These are phyloP conservation scores for Fonsecaea erecta DNA, from an alignment of 2,329 filamentous ascomycete genomes.

Conservation along the genomic window DNA sequence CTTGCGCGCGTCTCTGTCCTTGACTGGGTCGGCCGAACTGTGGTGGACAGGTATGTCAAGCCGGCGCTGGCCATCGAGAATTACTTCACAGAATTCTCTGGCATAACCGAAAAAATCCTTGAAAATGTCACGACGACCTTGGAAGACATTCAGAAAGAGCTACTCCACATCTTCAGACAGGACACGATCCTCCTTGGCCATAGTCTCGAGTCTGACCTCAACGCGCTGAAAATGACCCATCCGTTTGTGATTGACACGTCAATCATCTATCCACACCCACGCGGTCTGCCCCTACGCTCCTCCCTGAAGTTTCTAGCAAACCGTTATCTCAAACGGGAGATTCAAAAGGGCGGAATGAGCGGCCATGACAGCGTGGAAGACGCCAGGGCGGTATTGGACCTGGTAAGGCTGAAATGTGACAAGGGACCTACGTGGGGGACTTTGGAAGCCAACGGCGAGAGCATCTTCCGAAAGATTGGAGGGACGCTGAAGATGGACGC, in stretches of 20 bases:
- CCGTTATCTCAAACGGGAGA: slow-evolving; percentile 83
- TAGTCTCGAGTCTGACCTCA: slow-evolving; percentile 62
- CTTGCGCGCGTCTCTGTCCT: slow-evolving; percentile 88
- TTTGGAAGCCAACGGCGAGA: slow-evolving; percentile 77
- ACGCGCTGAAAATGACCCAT: slow-evolving; percentile 82
- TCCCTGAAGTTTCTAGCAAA: slow-evolving; percentile 87
- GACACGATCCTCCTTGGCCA: slow-evolving; percentile 54
- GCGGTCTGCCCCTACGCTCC: slow-evolving; percentile 86
- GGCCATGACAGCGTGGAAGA: slow-evolving; percentile 96
- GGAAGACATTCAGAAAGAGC: slow-evolving; percentile 76
- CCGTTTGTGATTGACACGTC: slow-evolving; percentile 93
- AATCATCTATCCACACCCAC: slow-evolving; percentile 85
- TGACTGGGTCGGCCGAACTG: slow-evolving; percentile 76
- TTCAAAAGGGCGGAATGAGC: slow-evolving; percentile 75
- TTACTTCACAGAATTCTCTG: slow-evolving; percentile 89
- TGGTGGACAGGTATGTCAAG: slow-evolving; percentile 91
- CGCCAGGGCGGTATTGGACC: slow-evolving; percentile 84
- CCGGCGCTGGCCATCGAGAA: slow-evolving; percentile 85
- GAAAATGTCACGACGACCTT: slow-evolving; percentile 82
- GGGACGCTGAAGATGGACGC: slow-evolving; percentile 53
- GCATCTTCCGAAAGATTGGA: slow-evolving; percentile 82
- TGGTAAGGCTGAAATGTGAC: slow-evolving; percentile 94
- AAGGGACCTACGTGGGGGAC: slow-evolving; percentile 86
- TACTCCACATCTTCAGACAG: slow-evolving; percentile 69
- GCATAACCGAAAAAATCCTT: slow-evolving; percentile 87